A percentile compares a stretch with the other conserved stretches of the same genome.
Conservation (phyloP, 2,329 filamentous ascomycete species). For the Colletotrichum lentis region DNA sequence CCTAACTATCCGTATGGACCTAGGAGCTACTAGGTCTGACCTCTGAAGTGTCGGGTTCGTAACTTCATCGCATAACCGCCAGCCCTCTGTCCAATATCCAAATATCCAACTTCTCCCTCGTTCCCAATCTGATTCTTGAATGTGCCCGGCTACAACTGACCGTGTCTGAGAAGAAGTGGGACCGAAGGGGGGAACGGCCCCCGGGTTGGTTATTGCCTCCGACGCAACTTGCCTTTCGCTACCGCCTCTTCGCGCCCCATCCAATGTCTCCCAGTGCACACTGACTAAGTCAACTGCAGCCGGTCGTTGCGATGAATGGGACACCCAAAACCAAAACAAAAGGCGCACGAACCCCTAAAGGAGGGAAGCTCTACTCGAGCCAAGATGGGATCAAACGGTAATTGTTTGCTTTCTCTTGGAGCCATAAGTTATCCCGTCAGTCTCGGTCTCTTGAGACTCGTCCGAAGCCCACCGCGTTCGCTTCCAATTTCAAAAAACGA, state of each 20-base stretch:
- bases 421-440: not conserved
- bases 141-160: constrained; percentile 9
- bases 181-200: not conserved
- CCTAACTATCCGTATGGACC: no score
- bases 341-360: not conserved
- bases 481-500: constrained; percentile 4
- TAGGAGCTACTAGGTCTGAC: constrained; percentile 4
- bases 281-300: constrained; percentile 30
- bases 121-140: not conserved
- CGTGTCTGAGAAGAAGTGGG: constrained; percentile 1
- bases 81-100: not conserved
- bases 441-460: constrained; percentile 2
- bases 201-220: not conserved
- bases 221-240: constrained; percentile 10
- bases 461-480: constrained; percentile 24
- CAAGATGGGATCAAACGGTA: constrained; percentile 34
- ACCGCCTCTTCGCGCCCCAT: constrained; percentile 3
- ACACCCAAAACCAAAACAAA: not conserved
- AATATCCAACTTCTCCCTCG: no score
- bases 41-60: constrained; percentile 16
- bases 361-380: constrained; percentile 31
- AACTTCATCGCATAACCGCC: constrained; percentile 24
- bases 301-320: no score
- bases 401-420: constrained; percentile 25
- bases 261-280: not conserved